A percentile compares a stretch with the other conserved stretches of the same genome.
Conservation (phyloP, 2,329 filamentous ascomycete species). For the Sporothrix schenckii region DNA sequence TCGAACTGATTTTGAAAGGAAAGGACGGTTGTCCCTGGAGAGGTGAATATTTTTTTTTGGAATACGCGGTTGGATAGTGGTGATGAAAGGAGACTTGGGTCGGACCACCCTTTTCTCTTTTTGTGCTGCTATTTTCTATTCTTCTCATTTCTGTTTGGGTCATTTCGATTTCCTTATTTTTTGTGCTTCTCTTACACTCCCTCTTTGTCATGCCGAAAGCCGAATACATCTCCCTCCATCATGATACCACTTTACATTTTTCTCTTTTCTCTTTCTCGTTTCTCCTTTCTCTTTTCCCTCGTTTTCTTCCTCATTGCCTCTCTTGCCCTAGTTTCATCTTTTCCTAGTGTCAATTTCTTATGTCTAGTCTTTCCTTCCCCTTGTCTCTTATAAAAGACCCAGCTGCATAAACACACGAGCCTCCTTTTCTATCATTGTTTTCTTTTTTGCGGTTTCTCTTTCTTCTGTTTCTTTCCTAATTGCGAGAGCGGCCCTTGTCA, state of each 20-base stretch:
- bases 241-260: slow-evolving; percentile 39
- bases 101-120: too few species aligned
- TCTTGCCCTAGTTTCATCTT: neutral
- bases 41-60: slow-evolving; percentile 30
- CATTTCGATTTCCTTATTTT: neutral
- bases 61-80: slow-evolving; percentile 23
- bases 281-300: slow-evolving; percentile 14
- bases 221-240: slow-evolving; percentile 29
- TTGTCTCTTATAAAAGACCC: slow-evolving; percentile 6
- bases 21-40: slow-evolving; percentile 35
- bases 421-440: neutral
- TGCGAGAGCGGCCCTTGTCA: neutral
- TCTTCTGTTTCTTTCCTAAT: slow-evolving; percentile 21
- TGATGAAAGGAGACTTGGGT: slow-evolving; percentile 4
- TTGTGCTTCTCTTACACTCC: neutral
- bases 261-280: slow-evolving; percentile 9
- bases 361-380: neutral
- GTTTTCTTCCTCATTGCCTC: neutral
- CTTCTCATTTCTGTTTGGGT: neutral
- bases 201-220: slow-evolving; percentile 33
- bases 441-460: slow-evolving; percentile 27
- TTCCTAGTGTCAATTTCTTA: neutral
- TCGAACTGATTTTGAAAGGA: slow-evolving; percentile 36
- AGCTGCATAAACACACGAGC: slow-evolving; percentile 21
- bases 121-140: neutral